Conservation (phyloP, 345 rosid genomes). For the Brassica juncea region DNA sequence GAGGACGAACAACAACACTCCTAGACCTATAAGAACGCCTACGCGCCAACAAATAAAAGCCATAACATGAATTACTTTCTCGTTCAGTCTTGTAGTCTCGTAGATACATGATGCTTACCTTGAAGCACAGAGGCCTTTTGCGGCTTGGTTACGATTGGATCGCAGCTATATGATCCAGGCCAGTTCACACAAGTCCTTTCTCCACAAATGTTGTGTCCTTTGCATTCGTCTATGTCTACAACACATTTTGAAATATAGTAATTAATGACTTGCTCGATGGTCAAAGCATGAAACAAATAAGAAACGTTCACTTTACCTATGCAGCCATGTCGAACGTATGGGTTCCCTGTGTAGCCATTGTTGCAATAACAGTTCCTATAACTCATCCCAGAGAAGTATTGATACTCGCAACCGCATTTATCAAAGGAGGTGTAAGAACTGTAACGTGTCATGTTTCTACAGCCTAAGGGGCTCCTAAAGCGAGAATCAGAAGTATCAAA, state of each 20-base stretch:
- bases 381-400: slow-evolving; percentile 19
- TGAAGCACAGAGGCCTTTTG: background rate
- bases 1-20: slow-evolving; percentile 4
- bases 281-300: background rate
- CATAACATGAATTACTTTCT: background rate
- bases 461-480: slow-evolving; percentile 22
- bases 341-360: slow-evolving; percentile 46
- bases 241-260: background rate
- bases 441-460: slow-evolving; percentile 19
- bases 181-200: slow-evolving; percentile 3
- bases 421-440: background rate
- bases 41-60: background rate
- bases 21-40: slow-evolving; percentile 24
- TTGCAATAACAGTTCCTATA: slow-evolving; percentile 40
- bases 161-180: background rate
- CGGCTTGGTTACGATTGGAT: slow-evolving; percentile 1
- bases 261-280: background rate
- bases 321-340: slow-evolving; percentile 43
- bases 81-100: background rate
- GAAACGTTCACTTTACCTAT: slow-evolving; percentile 36
- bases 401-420: slow-evolving; percentile 16
- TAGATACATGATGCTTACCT: slow-evolving; percentile 6
- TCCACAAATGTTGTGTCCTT: slow-evolving; percentile 17
- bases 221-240: slow-evolving; percentile 36
- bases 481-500: slow-evolving; percentile 34